A percentile compares a stretch with the other conserved stretches of the same genome.
These are phyloP conservation scores for Amborella trichopoda DNA, from an alignment of 164 flowering plant species.

Conservation along the genomic window DNA sequence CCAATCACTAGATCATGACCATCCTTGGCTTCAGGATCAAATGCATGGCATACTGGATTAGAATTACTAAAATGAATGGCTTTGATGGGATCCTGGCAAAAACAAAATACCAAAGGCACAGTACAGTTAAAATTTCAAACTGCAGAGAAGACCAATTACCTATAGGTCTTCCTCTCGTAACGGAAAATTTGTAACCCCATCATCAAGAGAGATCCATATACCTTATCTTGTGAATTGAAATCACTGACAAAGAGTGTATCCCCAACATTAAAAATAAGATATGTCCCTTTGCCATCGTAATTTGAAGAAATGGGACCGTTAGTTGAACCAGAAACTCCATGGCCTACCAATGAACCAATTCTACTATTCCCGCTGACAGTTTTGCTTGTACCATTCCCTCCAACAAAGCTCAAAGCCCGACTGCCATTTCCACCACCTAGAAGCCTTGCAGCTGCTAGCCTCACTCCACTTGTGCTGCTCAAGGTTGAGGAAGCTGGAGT, in stretches of 20 bases:
- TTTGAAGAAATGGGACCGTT: slow-evolving; percentile 31
- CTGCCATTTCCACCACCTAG: slow-evolving; percentile 81
- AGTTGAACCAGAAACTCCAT: slow-evolving; percentile 38
- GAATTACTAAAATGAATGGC: slow-evolving; percentile 78
- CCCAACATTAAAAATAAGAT: slow-evolving; percentile 81
- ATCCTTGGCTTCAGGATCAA: slow-evolving; percentile 83
- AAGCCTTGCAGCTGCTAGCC: slow-evolving; percentile 77
- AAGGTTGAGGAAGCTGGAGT: slow-evolving; percentile 40
- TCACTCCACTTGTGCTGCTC: slow-evolving; percentile 54
- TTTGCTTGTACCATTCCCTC: slow-evolving; percentile 80
- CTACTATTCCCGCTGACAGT: slow-evolving; percentile 31
- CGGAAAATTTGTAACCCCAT: too few relatives aligned
- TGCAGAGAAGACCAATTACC: too few relatives aligned
- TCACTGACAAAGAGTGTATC: slow-evolving; percentile 80
- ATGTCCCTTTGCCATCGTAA: slow-evolving; percentile 91
- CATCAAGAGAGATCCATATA: too few relatives aligned
- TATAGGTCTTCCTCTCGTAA: too few relatives aligned
- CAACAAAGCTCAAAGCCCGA: slow-evolving; percentile 77
- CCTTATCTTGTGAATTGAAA: slow-evolving; percentile 88
- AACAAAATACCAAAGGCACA: too few relatives aligned
- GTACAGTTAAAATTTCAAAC: too few relatives aligned
- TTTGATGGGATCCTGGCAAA: slow-evolving; percentile 80
- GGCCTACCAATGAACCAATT: slow-evolving; percentile 29
- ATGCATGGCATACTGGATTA: slow-evolving; percentile 91
- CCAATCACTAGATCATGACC: slow-evolving; percentile 97